These are phyloP conservation scores for Ambrosiella xylebori DNA, from an alignment of 2,329 filamentous ascomycete species.

Conservation along the genomic window DNA sequence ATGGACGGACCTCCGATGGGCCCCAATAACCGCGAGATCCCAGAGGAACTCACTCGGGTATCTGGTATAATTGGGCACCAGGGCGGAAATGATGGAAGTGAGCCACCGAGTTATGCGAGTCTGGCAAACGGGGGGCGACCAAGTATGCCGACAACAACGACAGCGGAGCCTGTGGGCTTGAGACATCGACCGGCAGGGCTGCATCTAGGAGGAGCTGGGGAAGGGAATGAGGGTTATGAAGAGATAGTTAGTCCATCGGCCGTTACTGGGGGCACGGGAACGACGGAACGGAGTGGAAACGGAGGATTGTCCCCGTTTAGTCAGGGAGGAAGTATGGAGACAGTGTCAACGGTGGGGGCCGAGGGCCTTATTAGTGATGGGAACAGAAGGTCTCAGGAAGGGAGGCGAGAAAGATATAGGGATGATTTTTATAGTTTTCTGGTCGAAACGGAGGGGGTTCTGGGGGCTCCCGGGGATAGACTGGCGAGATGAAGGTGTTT, in stretches of 20 bases:
- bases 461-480: neutral
- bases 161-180: neutral
- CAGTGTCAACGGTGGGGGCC: no score
- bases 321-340: no score
- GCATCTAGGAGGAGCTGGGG: no score
- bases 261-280: no score
- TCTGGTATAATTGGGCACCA: neutral
- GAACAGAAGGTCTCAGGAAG: neutral
- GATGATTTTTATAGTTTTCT: neutral
- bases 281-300: no score
- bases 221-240: no score
- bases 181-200: no score
- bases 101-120: conserved; percentile 10
- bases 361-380: neutral
- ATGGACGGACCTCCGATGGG: conserved; percentile 11
- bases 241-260: no score
- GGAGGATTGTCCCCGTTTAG: no score
- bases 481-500: neutral
- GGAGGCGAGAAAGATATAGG: neutral
- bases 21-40: conserved; percentile 12
- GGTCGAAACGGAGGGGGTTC: neutral
- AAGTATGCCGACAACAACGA: neutral
- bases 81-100: neutral
- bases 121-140: neutral
- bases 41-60: conserved; percentile 4